Percentiles rank a stretch among this genome's conserved stretches.
These are phyloP conservation scores for Euphrasia confusa DNA, from an alignment of 257 asterid genomes.

Conservation along the genomic window DNA sequence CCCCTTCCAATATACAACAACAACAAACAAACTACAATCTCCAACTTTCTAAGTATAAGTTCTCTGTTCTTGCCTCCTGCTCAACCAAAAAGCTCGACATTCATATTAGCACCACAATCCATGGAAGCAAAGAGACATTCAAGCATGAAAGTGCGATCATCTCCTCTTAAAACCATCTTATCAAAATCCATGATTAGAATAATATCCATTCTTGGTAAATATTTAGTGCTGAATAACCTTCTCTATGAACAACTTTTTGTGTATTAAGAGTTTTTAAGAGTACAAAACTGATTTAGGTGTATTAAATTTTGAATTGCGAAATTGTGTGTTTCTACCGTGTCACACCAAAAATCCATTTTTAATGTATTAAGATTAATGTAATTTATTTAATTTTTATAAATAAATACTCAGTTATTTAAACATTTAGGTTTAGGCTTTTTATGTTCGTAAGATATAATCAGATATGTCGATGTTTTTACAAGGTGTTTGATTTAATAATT, in stretches of 20 bases:
- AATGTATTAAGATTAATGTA: too few relatives aligned
- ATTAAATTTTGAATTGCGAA: too few relatives aligned
- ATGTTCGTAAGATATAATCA: too few relatives aligned
- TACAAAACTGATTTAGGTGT: too few relatives aligned
- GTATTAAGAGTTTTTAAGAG: too few relatives aligned
- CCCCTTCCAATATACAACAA: slow-evolving; percentile 16
- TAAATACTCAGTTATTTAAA: too few relatives aligned
- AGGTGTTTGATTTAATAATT: too few relatives aligned
- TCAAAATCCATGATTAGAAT: slow-evolving; percentile 37
- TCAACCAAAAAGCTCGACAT: neutral
- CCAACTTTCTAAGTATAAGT: slow-evolving; percentile 7
- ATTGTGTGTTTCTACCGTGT: too few relatives aligned
- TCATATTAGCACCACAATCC: neutral
- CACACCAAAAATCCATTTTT: too few relatives aligned
- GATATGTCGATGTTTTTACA: too few relatives aligned
- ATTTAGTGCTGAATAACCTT: slow-evolving; percentile 79
- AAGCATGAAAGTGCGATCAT: neutral
- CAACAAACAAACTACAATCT: neutral
- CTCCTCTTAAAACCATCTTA: slow-evolving; percentile 6
- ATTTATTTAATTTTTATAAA: too few relatives aligned
- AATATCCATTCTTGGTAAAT: slow-evolving; percentile 68
- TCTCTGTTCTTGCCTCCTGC: slow-evolving; percentile 9
- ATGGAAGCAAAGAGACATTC: slow-evolving; percentile 7
- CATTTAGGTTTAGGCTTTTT: too few relatives aligned
- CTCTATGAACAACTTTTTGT: slow-evolving; percentile 66